Evolutionary conservation across 352 stramenopile species (phyloP), one percentile per base, ranked within the genome.

Genomic region (Pythium dissimile): DNA sequence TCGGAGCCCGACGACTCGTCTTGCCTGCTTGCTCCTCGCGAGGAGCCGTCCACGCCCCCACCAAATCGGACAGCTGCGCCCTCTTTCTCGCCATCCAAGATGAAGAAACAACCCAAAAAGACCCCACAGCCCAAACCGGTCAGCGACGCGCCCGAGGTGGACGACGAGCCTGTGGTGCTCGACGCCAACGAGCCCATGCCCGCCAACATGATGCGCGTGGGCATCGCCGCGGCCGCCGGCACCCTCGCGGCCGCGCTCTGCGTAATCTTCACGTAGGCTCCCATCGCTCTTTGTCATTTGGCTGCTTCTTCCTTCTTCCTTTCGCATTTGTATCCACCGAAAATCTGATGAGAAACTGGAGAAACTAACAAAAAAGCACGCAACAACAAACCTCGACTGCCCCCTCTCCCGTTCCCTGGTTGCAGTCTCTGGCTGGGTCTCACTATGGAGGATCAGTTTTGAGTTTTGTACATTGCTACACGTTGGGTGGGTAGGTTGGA

Each of bases 231-330:
- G 18, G 73, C 75, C 4, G 76, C 73, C 27, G 72, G 71, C n/a
- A 83, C 75, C 15, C 62, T 84, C 62, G 78, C 75, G 13, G 78
- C 73, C 13, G 68, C 77, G 42, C 70, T 88, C 8, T 86, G 78
- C 49, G 74, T 84, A 20, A 82, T 84, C 54, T 85, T 84, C 64
- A 83, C 64, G 23, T 84, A 38, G 73, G 13, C 26, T 42, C 44
- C 13, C 23, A 20, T 56, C 41, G 18, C 54, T 62, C 47, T 44
- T 56, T 34, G 39, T 28, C 20, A 51, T 48, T n/a, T n/a, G n/a
- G n/a, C 32, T 28, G 27, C 32, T 43, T 47, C 4, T 28, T 26
- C 21, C 43, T 60, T 53, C 32, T 46, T 34, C 26, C 43, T 60
- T 46, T 30, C 31, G 49, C 49, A 47, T 46, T 30, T 35, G 49